Base-by-base conservation (phyloP, 352 stramenopile species). In the Pythium monospermum region DNA sequence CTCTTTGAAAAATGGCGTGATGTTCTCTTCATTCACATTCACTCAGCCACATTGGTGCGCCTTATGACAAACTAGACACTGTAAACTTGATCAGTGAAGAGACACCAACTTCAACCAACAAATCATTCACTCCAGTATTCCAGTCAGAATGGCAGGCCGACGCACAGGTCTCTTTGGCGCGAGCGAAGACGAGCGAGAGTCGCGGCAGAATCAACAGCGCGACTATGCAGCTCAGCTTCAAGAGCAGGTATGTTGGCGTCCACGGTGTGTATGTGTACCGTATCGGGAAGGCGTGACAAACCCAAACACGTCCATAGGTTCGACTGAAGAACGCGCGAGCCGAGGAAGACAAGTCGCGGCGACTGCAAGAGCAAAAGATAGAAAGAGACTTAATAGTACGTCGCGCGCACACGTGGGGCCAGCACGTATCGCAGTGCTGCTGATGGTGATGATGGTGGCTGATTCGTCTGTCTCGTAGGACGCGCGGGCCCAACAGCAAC, bases 201-300 rank as follows among this genome's bases (percentile, higher is more conserved):
- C 77, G 48, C 71, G 63, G 18, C 46, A 59, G 22, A 71, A 55
- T 30, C 73, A 84, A 44, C 76, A 87, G 51, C 59, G 73, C 21
- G 72, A 81, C 59, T 87, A 87, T 40, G 76, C 76, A 18, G 76
- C 73, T 31, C 68, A 83, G 55, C 66, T 87, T 22, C 76, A 87
- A 48, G 63, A 84, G 43, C 76, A 87, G 57, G 71, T 83, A 35
- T 8, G 13, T 35, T 35, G 13, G 30, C 13, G 8, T 13, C 30
- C 30, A n/a, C n/a, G n/a, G n/a, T n/a, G n/a, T n/a, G n/a, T n/a
- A n/a, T n/a, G n/a, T n/a, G n/a, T n/a, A n/a, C n/a, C n/a, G n/a
- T n/a, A n/a, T n/a, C n/a, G n/a, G n/a, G n/a, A n/a, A n/a, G n/a
- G n/a, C n/a, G n/a, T n/a, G n/a, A n/a, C n/a, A n/a, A n/a, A n/a